Base-by-base conservation (phyloP, 345 rosid genomes). In the Eucalyptus marginata region DNA sequence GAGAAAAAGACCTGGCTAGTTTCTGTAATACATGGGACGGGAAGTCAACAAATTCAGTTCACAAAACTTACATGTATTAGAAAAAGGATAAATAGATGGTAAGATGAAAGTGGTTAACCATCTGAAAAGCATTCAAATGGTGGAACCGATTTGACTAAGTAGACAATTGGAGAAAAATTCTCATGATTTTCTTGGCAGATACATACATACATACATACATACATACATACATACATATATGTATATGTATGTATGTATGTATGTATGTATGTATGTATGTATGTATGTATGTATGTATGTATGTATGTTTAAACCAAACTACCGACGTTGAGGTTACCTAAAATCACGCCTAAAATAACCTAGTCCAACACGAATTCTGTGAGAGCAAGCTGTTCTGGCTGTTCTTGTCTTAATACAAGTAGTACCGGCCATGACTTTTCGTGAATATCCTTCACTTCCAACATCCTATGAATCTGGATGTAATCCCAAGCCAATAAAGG, bases 311-410 rank as follows among this genome's bases (percentile, higher is more conserved):
- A 58, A 58, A 58, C 66, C 66, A 59, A 25, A 59, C n/a, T 27
- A 62, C 16, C 17, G 15, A 62, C 31, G 14, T 25, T 13, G 68
- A 62, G 68, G 15, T 62, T 27, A 27, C 31, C 68, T 12, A 27
- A 62, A 62, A 27, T 62, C 33, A 27, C 8, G 33, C 33, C 90
- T 90, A 76, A 91, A 91, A 31, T 91, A 90, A 51, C 91, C 90
- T 86, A 66, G 88, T 33, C 91, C 90, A 13, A 92, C 33, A 62
- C 15, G 2, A 54, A 22, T 54, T 54, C 5, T 22, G 11, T 54
- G 2, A 22, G 1, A 22, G 59, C 59, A 2, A 54, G 24, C 58
- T 52, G 10, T 52, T 52, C 25, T 52, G 10, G 58, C 58, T 52
- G 58, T 18, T 3, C 58, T 52, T 18, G 25, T 52, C 58, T 52